These are phyloP conservation scores for Sugiyamaella japonica DNA, from an alignment of 1,139 yeast species.

Conservation along the genomic window DNA sequence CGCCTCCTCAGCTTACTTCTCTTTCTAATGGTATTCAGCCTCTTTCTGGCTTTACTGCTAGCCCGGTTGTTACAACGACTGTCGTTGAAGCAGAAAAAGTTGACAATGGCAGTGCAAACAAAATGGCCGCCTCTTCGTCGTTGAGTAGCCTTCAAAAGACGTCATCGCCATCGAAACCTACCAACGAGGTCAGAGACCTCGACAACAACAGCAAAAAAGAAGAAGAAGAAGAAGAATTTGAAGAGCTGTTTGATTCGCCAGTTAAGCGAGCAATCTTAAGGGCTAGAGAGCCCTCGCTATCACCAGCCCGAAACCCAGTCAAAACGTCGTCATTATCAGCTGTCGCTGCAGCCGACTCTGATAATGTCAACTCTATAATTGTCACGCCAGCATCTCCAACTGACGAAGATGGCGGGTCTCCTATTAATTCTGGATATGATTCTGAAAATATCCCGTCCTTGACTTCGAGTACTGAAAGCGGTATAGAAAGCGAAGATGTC, in stretches of 20 bases:
- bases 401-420: slow-evolving; percentile 4
- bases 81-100: slow-evolving; percentile 10
- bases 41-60: slow-evolving; percentile 4
- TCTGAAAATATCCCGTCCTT: slow-evolving; percentile 28
- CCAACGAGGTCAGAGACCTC: not conserved
- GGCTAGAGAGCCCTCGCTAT: not conserved
- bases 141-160: slow-evolving; percentile 6
- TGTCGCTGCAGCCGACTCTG: not conserved
- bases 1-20: slow-evolving; percentile 10
- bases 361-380: not conserved
- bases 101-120: not conserved
- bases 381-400: slow-evolving; percentile 19
- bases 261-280: slow-evolving; percentile 8
- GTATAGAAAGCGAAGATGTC: slow-evolving; percentile 29
- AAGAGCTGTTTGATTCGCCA: slow-evolving; percentile 13
- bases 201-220: not conserved
- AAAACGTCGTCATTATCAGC: too few relatives aligned
- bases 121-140: slow-evolving; percentile 12
- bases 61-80: slow-evolving; percentile 4
- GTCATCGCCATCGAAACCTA: not conserved
- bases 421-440: slow-evolving; percentile 10
- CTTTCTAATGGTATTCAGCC: not conserved
- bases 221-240: slow-evolving; percentile 8
- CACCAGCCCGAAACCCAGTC: not conserved
- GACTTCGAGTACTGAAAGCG: slow-evolving; percentile 28